phyloP scores from a whole-genome alignment of 73 alveolate species.

The Blepharisma japonicum region DNA sequence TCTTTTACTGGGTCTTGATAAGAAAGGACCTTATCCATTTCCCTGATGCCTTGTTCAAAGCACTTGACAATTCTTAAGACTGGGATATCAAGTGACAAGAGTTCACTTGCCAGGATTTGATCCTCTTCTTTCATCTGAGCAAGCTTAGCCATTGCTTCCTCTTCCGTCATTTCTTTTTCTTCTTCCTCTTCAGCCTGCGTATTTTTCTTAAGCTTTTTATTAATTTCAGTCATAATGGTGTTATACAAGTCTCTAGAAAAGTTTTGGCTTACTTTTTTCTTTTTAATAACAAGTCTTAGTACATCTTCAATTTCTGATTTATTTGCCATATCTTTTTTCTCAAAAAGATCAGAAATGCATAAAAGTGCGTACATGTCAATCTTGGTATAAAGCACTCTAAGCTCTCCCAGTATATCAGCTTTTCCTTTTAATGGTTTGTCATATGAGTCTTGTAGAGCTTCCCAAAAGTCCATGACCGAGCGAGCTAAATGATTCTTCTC shows the following conservation, averaged over 20 bases:
- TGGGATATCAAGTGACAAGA: conserved; percentile 2
- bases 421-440: not conserved
- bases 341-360: not conserved
- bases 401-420: not conserved
- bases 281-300: no score
- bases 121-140: conserved; percentile 14
- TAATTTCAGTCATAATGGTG: no score
- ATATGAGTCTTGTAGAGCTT: not conserved
- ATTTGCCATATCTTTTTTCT: not conserved
- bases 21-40: not conserved
- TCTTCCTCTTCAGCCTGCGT: not conserved
- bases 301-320: no score
- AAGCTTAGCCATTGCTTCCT: not conserved
- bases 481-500: not conserved
- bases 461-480: not conserved
- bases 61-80: not conserved
- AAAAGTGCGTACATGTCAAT: not conserved
- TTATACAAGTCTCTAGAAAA: no score
- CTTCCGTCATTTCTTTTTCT: conserved; percentile 2
- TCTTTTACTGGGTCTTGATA: conserved; percentile 12
- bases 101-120: not conserved
- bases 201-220: not conserved
- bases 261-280: no score
- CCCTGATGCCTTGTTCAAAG: conserved; percentile 2
- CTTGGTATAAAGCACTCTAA: not conserved